These are phyloP conservation scores for Phaeosphaeriaceae sp. DNA, from an alignment of 2,329 filamentous ascomycete species.

Conservation along the genomic window DNA sequence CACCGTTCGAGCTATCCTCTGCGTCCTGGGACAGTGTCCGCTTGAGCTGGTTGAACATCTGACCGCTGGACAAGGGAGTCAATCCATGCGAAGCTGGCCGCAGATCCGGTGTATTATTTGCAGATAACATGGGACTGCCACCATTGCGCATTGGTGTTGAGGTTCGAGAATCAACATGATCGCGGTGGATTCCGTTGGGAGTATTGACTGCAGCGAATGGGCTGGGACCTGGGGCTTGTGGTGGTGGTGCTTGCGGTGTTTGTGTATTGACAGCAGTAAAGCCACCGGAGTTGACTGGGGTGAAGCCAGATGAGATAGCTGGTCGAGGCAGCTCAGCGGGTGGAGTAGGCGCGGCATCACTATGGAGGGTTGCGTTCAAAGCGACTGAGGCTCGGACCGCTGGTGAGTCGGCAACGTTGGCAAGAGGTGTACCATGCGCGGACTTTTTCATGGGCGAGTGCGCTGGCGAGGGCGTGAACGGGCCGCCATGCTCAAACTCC, in stretches of 20 bases:
- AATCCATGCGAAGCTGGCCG: conserved; percentile 57
- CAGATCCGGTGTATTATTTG: conserved; percentile 71
- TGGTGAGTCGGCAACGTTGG: conserved; percentile 70
- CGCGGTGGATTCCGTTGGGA: conserved; percentile 59
- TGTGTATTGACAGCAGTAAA: conserved; percentile 72
- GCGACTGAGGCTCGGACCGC: conserved; percentile 65
- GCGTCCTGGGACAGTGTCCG: conserved; percentile 67
- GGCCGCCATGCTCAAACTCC: conserved; percentile 90
- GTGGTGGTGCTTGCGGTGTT: conserved; percentile 25
- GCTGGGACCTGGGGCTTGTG: conserved; percentile 33
- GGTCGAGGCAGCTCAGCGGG: conserved; percentile 64
- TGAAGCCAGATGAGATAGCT: conserved; percentile 69
- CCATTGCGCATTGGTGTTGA: conserved; percentile 66
- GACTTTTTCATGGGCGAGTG: conserved; percentile 73
- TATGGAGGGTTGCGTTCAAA: conserved; percentile 62
- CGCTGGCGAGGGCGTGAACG: conserved; percentile 79
- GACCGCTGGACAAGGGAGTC: conserved; percentile 60
- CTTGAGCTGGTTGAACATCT: conserved; percentile 70
- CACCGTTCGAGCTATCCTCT: conserved; percentile 68
- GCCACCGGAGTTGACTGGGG: conserved; percentile 70
- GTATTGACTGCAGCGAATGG: conserved; percentile 66
- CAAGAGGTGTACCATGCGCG: conserved; percentile 57
- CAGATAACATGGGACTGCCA: conserved; percentile 69
- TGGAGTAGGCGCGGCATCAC: conserved; percentile 33
- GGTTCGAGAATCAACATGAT: conserved; percentile 58